Evolutionary conservation across 352 stramenopile species (phyloP), one percentile per base, ranked within the genome.

Genomic region (Pythium coloratum): DNA sequence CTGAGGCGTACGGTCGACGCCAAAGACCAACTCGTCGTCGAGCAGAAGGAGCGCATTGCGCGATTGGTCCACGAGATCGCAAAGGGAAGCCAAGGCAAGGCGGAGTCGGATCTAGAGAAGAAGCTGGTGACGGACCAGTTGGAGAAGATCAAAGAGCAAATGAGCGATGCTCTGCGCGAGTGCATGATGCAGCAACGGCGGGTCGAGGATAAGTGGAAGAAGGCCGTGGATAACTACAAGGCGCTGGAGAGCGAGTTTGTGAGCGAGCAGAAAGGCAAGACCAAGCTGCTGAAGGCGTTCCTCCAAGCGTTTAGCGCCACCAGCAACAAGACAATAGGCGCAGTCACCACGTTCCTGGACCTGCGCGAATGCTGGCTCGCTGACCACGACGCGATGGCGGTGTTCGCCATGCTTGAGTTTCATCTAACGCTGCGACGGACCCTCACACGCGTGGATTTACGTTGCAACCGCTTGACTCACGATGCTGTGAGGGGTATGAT

Each of bases 1-100:
- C 63, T 74, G 0, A 73, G 67, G n/a, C 73, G 83, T 12, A 50
- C 58, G 0, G 34, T 83, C 9, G 71, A 76, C 20, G 47, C 16
- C 8, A 76, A 83, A 47, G 74, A 86, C 26, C 57, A 64, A 3
- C 59, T 84, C 0, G 53, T 73, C 6, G 66, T 69, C 0, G 81
- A 91, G 42, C 75, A 89, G 28, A 84, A 86, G 24, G 81, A 90
- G 20, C 73, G 83, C 20, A 84, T 91, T 28, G 38, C 76, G 26
- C 72, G 79, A 0, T 60, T 92, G 8, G 82, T 89, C 6, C 67
- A 76, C 6, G 78, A 90, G 46, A 63, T 84, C 18, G 82, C 82
- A 20, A 66, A 67, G 28, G 83, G 88, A 44, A 76, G 78, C 0
- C 78, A 91, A 42, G 38, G 53, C 1, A 75, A 82, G 55, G 76